phyloP scores from a whole-genome alignment of 1,284 basidiomycete genomes.

The Pulveroboletus sp. region DNA sequence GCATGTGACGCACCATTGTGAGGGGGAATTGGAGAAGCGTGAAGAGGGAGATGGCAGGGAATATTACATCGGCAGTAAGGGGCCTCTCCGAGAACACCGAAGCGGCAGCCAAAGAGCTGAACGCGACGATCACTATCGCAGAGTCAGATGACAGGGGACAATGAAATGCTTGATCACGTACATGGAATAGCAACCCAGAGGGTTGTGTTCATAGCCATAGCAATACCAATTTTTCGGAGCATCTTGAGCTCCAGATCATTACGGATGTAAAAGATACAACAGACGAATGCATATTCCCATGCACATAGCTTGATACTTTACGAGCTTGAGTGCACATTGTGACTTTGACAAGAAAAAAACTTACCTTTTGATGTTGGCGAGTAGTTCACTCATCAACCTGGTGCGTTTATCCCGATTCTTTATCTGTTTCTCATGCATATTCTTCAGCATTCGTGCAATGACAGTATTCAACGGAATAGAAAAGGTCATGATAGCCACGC shows the following conservation, averaged over 20 bases:
- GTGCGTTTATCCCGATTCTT: slow-evolving; percentile 82
- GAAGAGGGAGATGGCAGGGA: slow-evolving; percentile 92
- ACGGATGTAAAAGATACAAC: slow-evolving; percentile 69
- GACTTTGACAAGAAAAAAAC: not conserved
- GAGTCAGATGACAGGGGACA: slow-evolving; percentile 29
- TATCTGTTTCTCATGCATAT: slow-evolving; percentile 87
- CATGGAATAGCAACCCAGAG: slow-evolving; percentile 68
- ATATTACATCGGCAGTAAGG: slow-evolving; percentile 88
- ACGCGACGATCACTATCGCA: slow-evolving; percentile 72
- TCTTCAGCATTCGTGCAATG: slow-evolving; percentile 75
- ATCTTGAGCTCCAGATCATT: slow-evolving; percentile 84
- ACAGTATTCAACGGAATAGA: slow-evolving; percentile 79
- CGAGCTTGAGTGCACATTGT: not conserved
- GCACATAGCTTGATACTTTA: slow-evolving; percentile 74
- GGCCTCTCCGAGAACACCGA: slow-evolving; percentile 66
- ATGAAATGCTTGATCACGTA: slow-evolving; percentile 23
- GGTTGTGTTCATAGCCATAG: slow-evolving; percentile 57
- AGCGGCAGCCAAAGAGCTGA: slow-evolving; percentile 84
- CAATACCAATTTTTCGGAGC: slow-evolving; percentile 78
- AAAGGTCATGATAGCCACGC: slow-evolving; percentile 88
- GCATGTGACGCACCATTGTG: slow-evolving; percentile 58
- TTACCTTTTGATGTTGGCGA: slow-evolving; percentile 87
- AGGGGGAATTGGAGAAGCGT: slow-evolving; percentile 88
- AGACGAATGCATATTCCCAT: slow-evolving; percentile 88
- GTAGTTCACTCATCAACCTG: slow-evolving; percentile 75